A percentile compares a stretch with the other conserved stretches of the same genome.
Conservation (phyloP, 495 filamentous ascomycete genomes). For the Penicillium arizonense region DNA sequence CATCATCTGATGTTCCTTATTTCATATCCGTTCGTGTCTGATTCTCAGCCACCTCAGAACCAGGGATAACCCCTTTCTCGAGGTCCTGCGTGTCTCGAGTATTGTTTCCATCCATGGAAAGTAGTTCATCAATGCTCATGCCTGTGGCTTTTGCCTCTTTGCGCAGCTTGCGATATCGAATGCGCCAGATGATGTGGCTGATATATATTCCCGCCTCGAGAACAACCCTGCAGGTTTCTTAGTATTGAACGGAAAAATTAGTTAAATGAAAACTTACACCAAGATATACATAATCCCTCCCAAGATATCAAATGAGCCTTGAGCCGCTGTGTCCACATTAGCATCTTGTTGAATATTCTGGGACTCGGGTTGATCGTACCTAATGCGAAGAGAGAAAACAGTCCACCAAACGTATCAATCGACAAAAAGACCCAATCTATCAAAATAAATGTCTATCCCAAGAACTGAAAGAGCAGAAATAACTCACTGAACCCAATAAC, state of each 20-base stretch:
- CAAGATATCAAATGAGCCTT: conserved; percentile 67
- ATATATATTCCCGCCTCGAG: conserved; percentile 68
- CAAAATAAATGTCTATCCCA: not conserved
- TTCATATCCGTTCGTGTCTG: not conserved
- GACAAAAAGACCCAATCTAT: conserved; percentile 61
- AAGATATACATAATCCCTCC: conserved; percentile 69
- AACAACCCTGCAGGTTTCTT: conserved; percentile 42
- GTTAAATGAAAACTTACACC: conserved; percentile 44
- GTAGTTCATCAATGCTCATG: conserved; percentile 63
- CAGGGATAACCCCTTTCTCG: not conserved
- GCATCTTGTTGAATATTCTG: not conserved
- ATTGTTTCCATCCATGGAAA: conserved; percentile 23
- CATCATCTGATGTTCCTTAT: not conserved
- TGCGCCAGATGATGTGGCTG: conserved; percentile 66
- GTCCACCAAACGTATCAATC: conserved; percentile 69
- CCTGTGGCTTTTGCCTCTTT: conserved; percentile 54
- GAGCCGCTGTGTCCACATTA: conserved; percentile 46
- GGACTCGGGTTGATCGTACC: conserved; percentile 35
- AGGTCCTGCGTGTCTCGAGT: not conserved
- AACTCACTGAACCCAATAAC: conserved; percentile 67
- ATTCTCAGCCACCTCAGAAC: not conserved
- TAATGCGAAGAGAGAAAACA: conserved; percentile 73
- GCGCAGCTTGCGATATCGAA: conserved; percentile 60
- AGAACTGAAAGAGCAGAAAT: not conserved
- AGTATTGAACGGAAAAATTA: not conserved